A percentile compares a stretch with the other conserved stretches of the same genome.
Conservation (phyloP, 441 rosid species). For the Manihot esculenta region DNA sequence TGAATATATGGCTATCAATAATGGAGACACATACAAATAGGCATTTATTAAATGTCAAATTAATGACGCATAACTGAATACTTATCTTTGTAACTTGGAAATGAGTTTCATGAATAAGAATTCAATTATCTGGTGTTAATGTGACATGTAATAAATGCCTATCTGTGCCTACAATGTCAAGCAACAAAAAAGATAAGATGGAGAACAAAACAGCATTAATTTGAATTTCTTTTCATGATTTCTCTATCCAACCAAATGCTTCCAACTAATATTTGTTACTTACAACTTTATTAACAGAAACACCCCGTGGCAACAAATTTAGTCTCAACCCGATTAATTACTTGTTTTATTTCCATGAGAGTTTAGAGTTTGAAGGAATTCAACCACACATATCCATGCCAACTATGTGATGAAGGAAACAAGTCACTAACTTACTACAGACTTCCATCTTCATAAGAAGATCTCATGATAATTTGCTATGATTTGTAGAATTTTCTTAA, state of each 20-base stretch:
- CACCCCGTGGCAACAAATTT: not conserved
- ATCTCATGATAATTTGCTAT: not conserved
- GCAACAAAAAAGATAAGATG: too few relatives aligned
- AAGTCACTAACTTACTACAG: not conserved
- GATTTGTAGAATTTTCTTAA: not conserved
- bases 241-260: not conserved
- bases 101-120: too few relatives aligned
- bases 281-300: not conserved
- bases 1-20: too few relatives aligned
- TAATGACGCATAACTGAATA: too few relatives aligned
- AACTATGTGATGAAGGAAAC: not conserved
- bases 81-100: too few relatives aligned
- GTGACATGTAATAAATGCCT: too few relatives aligned
- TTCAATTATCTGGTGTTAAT: too few relatives aligned
- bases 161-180: too few relatives aligned
- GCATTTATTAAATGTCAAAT: too few relatives aligned
- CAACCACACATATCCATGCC: not conserved
- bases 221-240: not conserved
- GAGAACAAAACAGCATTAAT: too few relatives aligned
- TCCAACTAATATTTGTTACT: not conserved
- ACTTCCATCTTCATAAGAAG: not conserved
- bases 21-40: too few relatives aligned
- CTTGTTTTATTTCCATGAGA: not conserved
- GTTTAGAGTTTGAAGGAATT: not conserved
- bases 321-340: not conserved